Percentiles rank a stretch among this genome's conserved stretches.
Conservation (phyloP, 768 basidiomycete species). For the Gelatoporia subvermispora region DNA sequence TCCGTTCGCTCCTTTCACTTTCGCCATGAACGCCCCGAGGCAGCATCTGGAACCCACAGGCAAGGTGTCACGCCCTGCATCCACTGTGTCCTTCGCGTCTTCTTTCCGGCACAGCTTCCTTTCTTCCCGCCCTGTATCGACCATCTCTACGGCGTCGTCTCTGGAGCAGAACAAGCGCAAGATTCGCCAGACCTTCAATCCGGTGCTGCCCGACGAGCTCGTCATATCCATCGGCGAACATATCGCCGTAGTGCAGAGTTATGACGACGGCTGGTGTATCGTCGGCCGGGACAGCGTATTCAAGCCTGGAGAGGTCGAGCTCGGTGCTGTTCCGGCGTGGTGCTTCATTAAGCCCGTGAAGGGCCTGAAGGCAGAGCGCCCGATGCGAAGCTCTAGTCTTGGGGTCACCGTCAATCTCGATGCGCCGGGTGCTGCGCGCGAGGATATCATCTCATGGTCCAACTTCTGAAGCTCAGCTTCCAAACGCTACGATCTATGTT, state of each 20-base stretch:
- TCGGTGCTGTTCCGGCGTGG: conserved; percentile 76
- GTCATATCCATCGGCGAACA: conserved; percentile 53
- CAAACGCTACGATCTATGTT: no score
- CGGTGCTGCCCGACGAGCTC: conserved; percentile 73
- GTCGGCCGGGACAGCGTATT: conserved; percentile 48
- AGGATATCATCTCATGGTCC: conserved; percentile 65
- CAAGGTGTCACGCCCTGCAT: background rate
- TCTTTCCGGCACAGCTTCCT: conserved; percentile 12
- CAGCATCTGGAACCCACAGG: background rate
- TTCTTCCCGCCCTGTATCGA: conserved; percentile 12
- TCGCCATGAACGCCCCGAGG: conserved; percentile 33
- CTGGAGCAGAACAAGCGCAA: conserved; percentile 33
- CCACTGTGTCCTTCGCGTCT: conserved; percentile 14
- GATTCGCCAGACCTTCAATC: conserved; percentile 61
- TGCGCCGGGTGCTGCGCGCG: conserved; percentile 34
- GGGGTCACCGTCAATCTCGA: conserved; percentile 57
- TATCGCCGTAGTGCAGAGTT: conserved; percentile 58
- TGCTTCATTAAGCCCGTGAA: conserved; percentile 63
- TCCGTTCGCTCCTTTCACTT: conserved; percentile 37
- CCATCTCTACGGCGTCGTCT: conserved; percentile 12
- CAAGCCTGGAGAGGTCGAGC: conserved; percentile 43
- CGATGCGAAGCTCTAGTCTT: conserved; percentile 53
- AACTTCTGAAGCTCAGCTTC: conserved; percentile 40
- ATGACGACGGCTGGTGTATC: conserved; percentile 80
- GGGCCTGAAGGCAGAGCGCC: conserved; percentile 56